Base-by-base conservation (phyloP, 1,284 basidiomycete species). In the Gastroboletus turbinatus region DNA sequence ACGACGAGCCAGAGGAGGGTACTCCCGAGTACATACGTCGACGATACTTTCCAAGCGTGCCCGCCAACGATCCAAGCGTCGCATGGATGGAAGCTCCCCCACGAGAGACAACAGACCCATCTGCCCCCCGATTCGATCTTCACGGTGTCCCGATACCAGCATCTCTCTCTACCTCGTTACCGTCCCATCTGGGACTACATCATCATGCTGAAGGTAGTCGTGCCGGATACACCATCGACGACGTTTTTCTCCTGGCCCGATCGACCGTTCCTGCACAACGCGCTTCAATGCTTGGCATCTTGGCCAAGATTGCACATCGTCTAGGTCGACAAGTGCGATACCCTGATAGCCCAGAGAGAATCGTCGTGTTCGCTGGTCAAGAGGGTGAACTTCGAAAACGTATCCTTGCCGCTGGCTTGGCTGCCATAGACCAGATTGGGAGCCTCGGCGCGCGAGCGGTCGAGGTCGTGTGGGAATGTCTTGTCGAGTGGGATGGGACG, bases 151-250 rank as follows among this genome's bases (percentile, higher is more conserved):
- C 82, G 0, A 85, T 96, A 17, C 76, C 88, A 0, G 58, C 75
- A 0, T 68, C 77, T 1, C 59, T 83, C 2, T 80, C 83, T 2
- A 69, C 76, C 0, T 75, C 75, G 2, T 73, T 95, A 5, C 92
- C 93, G 0, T 88, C 88, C 0, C 87, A 94, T 71, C 79, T 94
- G 2, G 95, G 95, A 1, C 76, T 97, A 23, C 95, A 98, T 71
- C 95, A 97, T 69, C 95, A 97, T 58, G 84, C 92, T 0, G 90
- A 93, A 55, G 86, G 87, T 21, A 54, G 40, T 45, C 83, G 76
- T 59, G 94, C 95, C 0, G 96, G 95, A 0, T 98, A 97, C 71
- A 95, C 92, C 0, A 74, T 96, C 0, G 85, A 90, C 36, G 95
- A 97, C 60, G 80, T 97, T n/a, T 84, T 96, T 45, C 76, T 92